phyloP scores from a whole-genome alignment of 805 yeast genomes.

The Maudiozyma turicensis region DNA sequence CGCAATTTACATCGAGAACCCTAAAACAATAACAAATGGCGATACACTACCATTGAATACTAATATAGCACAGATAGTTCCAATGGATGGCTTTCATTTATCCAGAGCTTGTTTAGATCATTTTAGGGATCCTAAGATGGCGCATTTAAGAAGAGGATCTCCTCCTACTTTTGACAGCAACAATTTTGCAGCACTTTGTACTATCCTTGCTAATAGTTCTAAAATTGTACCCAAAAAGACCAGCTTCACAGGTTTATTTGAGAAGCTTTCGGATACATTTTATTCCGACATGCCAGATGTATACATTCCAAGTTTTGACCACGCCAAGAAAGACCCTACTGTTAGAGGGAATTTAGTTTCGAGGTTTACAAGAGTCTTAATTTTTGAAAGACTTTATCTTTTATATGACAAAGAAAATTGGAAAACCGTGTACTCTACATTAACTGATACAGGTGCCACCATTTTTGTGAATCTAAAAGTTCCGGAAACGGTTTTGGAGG shows the following conservation, averaged over 20 bases:
- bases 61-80: slow-evolving; percentile 37
- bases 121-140: slow-evolving; percentile 46
- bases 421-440: slow-evolving; percentile 25
- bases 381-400: slow-evolving; percentile 72
- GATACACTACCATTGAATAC: neutral
- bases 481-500: slow-evolving; percentile 36
- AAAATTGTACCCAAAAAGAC: slow-evolving; percentile 10
- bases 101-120: slow-evolving; percentile 38
- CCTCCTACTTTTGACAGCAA: slow-evolving; percentile 75
- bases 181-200: slow-evolving; percentile 24
- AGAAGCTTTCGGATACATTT: slow-evolving; percentile 14
- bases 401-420: slow-evolving; percentile 51
- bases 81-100: slow-evolving; percentile 76
- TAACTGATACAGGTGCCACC: slow-evolving; percentile 21
- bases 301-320: slow-evolving; percentile 65
- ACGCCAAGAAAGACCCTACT: slow-evolving; percentile 62
- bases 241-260: slow-evolving; percentile 5
- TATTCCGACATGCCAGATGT: slow-evolving; percentile 29
- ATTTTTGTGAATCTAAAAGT: slow-evolving; percentile 46
- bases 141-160: slow-evolving; percentile 66
- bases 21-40: slow-evolving; percentile 2
- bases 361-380: slow-evolving; percentile 41
- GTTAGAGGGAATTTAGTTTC: slow-evolving; percentile 40
- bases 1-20: slow-evolving; percentile 9
- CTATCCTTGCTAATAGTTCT: slow-evolving; percentile 13